Evolutionary conservation across 495 filamentous ascomycete species (phyloP).

Genomic region (Bacidia gigantensis): DNA sequence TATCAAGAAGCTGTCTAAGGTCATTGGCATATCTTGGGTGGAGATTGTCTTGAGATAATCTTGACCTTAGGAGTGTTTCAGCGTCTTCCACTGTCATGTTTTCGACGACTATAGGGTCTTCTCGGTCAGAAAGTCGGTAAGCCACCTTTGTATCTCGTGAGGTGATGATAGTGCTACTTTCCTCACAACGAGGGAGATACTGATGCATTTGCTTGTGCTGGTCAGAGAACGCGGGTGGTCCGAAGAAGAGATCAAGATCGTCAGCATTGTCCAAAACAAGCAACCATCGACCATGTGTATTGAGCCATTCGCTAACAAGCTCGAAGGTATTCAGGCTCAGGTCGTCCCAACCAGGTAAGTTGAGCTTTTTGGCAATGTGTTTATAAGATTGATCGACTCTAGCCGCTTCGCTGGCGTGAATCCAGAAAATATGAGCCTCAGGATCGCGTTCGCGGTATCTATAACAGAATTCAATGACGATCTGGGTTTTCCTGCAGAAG

Average conservation of each 20-base stretch:
- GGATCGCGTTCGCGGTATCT: constrained; percentile 15
- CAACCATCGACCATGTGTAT: constrained; percentile 28
- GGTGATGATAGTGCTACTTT: constrained; percentile 19
- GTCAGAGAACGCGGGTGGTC: background rate
- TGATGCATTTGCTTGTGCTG: constrained; percentile 3
- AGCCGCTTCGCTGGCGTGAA: constrained; percentile 23
- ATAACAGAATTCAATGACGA: constrained; percentile 29
- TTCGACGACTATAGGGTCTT: constrained; percentile 8
- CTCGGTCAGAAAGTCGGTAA: constrained; percentile 5
- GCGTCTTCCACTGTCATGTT: constrained; percentile 9
- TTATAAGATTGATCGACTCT: constrained; percentile 27
- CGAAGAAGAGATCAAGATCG: constrained; percentile 27
- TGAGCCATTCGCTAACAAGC: constrained; percentile 29
- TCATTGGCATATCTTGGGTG: background rate
- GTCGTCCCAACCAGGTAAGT: constrained; percentile 25
- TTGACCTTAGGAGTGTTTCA: background rate
- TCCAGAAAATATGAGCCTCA: constrained; percentile 28
- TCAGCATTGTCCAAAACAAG: constrained; percentile 41
- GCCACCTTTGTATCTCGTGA: constrained; percentile 16
- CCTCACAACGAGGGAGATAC: constrained; percentile 13
- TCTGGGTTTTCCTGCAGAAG: constrained; percentile 22
- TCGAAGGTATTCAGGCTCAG: constrained; percentile 23
- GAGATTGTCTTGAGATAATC: background rate
- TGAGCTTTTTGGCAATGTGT: constrained; percentile 24
- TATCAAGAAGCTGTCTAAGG: constrained; percentile 7